These are phyloP conservation scores for Coemansia sp. DNA, from an alignment of 192 early-diverging fungal genomes.

Conservation along the genomic window DNA sequence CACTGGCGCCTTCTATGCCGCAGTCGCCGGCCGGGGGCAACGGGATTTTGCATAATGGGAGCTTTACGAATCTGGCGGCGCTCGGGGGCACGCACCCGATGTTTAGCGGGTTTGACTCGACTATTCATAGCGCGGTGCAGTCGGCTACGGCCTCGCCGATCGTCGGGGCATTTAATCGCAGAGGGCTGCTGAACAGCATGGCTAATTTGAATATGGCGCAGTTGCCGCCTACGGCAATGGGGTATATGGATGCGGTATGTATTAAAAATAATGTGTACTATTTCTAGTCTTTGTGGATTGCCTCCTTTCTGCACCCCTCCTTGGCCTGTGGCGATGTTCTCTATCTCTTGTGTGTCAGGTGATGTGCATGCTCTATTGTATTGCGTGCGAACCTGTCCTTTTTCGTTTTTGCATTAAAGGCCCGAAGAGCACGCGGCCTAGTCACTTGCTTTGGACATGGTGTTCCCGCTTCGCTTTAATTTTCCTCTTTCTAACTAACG, in stretches of 20 bases:
- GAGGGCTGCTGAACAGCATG: conserved; percentile 38
- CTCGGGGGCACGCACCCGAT: conserved; percentile 7
- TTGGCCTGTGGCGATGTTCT: background rate
- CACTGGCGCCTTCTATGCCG: conserved; percentile 25
- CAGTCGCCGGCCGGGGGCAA: conserved; percentile 22
- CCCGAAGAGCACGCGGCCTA: conserved; percentile 1
- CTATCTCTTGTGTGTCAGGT: background rate
- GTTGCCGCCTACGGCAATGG: conserved; percentile 30
- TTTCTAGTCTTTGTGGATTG: background rate
- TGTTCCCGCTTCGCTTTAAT: background rate
- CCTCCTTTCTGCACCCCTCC: background rate
- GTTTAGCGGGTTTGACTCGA: conserved; percentile 24
- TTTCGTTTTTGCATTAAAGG: conserved; percentile 2
- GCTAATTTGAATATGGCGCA: conserved; percentile 47
- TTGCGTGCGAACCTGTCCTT: conserved; percentile 9
- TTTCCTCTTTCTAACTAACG: conserved; percentile 13
- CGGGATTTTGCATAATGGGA: conserved; percentile 5
- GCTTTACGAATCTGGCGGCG: conserved; percentile 37
- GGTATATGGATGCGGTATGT: conserved; percentile 9
- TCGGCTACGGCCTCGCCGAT: conserved; percentile 49
- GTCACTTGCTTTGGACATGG: conserved; percentile 1
- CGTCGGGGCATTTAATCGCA: conserved; percentile 12
- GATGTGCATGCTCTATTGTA: conserved; percentile 5
- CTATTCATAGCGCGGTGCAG: conserved; percentile 37
- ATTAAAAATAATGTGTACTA: background rate